A percentile compares a stretch with the other conserved stretches of the same genome.
These are phyloP conservation scores for Corymbia calophylla DNA, from an alignment of 441 rosid genomes.

Conservation along the genomic window DNA sequence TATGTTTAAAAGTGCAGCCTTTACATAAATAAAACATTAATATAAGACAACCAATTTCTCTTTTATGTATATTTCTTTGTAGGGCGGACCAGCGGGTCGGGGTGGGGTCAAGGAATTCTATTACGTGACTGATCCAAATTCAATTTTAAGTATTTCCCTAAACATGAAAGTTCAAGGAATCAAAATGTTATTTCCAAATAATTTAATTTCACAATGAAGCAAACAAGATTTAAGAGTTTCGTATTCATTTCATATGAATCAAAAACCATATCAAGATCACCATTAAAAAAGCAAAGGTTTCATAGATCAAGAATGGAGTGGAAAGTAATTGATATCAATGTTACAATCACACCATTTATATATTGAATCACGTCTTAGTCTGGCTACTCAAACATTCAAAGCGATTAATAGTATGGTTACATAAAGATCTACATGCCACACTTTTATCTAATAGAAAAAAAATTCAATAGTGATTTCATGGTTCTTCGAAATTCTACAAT, in stretches of 20 bases:
- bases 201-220: background rate
- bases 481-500: background rate
- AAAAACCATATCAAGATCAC: background rate
- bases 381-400: background rate
- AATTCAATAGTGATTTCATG: background rate
- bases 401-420: background rate
- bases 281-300: background rate
- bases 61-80: background rate
- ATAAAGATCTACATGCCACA: background rate
- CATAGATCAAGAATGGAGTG: background rate
- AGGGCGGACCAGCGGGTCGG: background rate
- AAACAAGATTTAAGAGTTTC: background rate
- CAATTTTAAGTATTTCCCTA: background rate
- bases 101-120: background rate
- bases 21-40: too few species aligned
- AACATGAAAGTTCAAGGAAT: background rate
- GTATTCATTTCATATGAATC: background rate
- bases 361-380: background rate
- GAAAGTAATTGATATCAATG: background rate
- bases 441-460: background rate
- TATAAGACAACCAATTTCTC: background rate
- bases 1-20: background rate
- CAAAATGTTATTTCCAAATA: background rate
- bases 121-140: background rate
- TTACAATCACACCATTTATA: background rate